Evolutionary conservation across 345 rosid species (phyloP).

Genomic region (Syzygium grande): DNA sequence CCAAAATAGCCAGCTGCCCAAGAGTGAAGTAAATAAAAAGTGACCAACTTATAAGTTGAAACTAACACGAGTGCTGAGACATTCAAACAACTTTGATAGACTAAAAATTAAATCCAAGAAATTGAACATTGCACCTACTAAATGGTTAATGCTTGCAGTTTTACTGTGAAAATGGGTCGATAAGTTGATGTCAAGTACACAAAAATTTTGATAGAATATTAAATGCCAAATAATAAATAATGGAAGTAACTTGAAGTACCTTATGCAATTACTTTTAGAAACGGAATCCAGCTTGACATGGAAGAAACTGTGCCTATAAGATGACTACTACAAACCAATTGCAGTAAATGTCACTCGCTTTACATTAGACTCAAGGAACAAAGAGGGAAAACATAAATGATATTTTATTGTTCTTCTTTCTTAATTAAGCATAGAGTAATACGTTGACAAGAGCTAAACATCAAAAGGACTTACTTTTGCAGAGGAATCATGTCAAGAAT

Average conservation of each 20-base stretch:
- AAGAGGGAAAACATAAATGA: background rate
- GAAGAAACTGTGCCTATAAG: background rate
- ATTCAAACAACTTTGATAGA: background rate
- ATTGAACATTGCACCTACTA: background rate
- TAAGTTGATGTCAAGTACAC: background rate
- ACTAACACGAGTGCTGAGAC: background rate
- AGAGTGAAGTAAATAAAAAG: background rate
- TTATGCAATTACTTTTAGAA: background rate
- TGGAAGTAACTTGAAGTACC: fast-evolving
- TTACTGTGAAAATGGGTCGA: background rate
- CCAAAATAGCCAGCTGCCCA: no score
- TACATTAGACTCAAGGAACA: background rate
- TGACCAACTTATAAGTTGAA: background rate
- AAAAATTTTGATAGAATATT: background rate
- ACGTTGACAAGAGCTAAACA: background rate
- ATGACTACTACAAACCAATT: background rate
- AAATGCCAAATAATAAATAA: background rate
- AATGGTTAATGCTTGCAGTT: background rate
- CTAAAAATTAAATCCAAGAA: background rate
- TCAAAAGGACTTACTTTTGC: background rate
- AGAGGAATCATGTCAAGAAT: background rate
- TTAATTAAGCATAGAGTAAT: background rate
- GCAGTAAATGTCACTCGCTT: background rate
- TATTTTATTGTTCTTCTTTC: background rate
- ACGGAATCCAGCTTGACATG: background rate